These are phyloP conservation scores for Xylariaceae sp. DNA, from an alignment of 2,329 filamentous ascomycete species.

Conservation along the genomic window DNA sequence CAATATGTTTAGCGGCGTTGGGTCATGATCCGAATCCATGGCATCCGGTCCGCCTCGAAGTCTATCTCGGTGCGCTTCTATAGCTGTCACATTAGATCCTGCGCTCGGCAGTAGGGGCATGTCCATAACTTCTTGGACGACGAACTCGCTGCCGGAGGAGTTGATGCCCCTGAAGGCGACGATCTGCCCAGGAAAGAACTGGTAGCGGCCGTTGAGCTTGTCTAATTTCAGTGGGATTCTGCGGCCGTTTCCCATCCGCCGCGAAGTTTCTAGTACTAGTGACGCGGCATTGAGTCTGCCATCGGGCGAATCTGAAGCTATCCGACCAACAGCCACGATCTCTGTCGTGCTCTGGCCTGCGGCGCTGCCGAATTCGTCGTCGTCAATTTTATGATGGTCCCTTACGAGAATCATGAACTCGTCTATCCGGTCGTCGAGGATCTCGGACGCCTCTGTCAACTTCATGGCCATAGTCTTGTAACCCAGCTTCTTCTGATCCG, in stretches of 20 bases:
- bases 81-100: constrained; percentile 62
- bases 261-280: constrained; percentile 82
- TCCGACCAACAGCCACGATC: constrained; percentile 85
- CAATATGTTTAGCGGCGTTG: constrained; percentile 71
- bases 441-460: constrained; percentile 84
- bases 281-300: constrained; percentile 84
- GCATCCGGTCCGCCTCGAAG: constrained; percentile 63
- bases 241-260: constrained; percentile 77
- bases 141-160: constrained; percentile 78
- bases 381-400: constrained; percentile 71
- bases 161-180: constrained; percentile 86
- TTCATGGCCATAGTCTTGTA: constrained; percentile 97
- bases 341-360: constrained; percentile 81
- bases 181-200: constrained; percentile 93
- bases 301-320: constrained; percentile 83
- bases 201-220: constrained; percentile 60
- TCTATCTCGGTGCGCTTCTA: constrained; percentile 68
- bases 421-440: constrained; percentile 92
- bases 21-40: constrained; percentile 57
- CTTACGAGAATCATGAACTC: constrained; percentile 76
- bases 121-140: constrained; percentile 72
- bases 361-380: constrained; percentile 82
- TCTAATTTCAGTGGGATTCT: constrained; percentile 78
- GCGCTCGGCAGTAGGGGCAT: constrained; percentile 73
- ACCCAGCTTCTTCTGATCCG: constrained; percentile 83